These are phyloP conservation scores for Skeletonema menzelii DNA, from an alignment of 108 stramenopile genomes.

Conservation along the genomic window DNA sequence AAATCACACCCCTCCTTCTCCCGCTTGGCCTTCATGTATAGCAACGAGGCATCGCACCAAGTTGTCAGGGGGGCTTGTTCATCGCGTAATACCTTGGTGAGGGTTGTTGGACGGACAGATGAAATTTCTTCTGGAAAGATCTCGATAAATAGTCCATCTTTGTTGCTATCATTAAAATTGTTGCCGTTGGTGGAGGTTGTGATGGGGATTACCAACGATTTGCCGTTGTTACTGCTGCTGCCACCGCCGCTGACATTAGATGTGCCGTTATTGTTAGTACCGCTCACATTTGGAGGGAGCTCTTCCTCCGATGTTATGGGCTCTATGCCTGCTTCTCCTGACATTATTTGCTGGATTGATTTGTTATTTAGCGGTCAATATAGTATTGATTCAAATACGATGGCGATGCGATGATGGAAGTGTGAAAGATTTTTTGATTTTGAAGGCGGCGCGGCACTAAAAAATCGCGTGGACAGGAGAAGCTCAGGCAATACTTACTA, in stretches of 20 bases:
- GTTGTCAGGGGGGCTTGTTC: constrained; percentile 57
- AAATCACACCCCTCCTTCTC: constrained; percentile 59
- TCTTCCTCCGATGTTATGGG: constrained; percentile 41
- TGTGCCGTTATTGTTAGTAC: not conserved
- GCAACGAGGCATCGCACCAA: constrained; percentile 72
- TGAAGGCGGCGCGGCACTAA: too few relatives aligned
- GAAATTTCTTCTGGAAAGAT: constrained; percentile 86
- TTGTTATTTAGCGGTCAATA: not conserved
- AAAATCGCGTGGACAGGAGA: too few relatives aligned
- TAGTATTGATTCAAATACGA: too few relatives aligned
- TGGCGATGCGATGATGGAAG: too few relatives aligned
- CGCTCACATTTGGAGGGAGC: constrained; percentile 7
- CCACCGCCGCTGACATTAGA: not conserved
- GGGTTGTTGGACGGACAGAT: constrained; percentile 50
- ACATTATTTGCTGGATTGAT: not conserved
- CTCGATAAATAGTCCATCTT: constrained; percentile 58
- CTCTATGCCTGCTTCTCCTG: constrained; percentile 12
- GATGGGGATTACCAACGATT: constrained; percentile 75
- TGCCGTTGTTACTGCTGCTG: not conserved
- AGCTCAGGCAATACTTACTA: too few relatives aligned
- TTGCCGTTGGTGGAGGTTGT: constrained; percentile 43
- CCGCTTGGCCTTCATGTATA: constrained; percentile 65
- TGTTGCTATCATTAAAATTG: constrained; percentile 13
- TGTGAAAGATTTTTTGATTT: too few relatives aligned
- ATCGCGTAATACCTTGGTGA: constrained; percentile 66